Conservation (phyloP, 2,329 filamentous ascomycete species). For the Dactylellina sp. region DNA sequence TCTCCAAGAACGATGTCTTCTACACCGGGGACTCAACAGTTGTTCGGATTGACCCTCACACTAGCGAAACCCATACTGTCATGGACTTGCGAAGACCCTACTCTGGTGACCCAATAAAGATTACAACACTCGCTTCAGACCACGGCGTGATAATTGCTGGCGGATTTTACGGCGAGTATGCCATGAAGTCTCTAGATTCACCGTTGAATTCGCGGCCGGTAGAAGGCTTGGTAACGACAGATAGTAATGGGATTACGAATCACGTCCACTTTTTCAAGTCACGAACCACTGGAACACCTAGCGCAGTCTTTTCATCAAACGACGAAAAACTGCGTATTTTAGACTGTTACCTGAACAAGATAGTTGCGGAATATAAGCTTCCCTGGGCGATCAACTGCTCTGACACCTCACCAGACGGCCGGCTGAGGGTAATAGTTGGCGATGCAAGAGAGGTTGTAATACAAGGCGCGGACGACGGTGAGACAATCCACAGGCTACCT, state of each 20-base stretch:
- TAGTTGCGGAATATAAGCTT: slow-evolving; percentile 71
- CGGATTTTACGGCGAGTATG: slow-evolving; percentile 64
- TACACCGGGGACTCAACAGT: slow-evolving; percentile 70
- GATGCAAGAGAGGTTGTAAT: slow-evolving; percentile 76
- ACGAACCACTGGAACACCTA: slow-evolving; percentile 68
- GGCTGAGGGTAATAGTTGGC: slow-evolving; percentile 78
- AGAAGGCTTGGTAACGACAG: slow-evolving; percentile 65
- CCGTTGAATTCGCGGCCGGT: slow-evolving; percentile 61
- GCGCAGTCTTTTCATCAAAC: slow-evolving; percentile 74
- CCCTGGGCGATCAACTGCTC: slow-evolving; percentile 77
- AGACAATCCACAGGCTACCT: slow-evolving; percentile 70
- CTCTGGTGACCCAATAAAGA: slow-evolving; percentile 58
- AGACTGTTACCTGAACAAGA: slow-evolving; percentile 71
- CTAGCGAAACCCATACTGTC: slow-evolving; percentile 62
- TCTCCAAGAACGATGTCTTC: slow-evolving; percentile 70
- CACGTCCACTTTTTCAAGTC: slow-evolving; percentile 72
- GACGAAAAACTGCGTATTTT: slow-evolving; percentile 72
- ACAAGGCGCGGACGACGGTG: slow-evolving; percentile 74
- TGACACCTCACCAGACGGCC: slow-evolving; percentile 76
- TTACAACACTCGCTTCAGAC: slow-evolving; percentile 62
- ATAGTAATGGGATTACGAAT: slow-evolving; percentile 74
- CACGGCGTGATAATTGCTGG: slow-evolving; percentile 64
- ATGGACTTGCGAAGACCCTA: slow-evolving; percentile 58
- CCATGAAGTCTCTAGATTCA: slow-evolving; percentile 62
- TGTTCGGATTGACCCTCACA: slow-evolving; percentile 69